These are phyloP conservation scores for Psilocybe cubensis DNA, from an alignment of 768 basidiomycete species.

Conservation along the genomic window DNA sequence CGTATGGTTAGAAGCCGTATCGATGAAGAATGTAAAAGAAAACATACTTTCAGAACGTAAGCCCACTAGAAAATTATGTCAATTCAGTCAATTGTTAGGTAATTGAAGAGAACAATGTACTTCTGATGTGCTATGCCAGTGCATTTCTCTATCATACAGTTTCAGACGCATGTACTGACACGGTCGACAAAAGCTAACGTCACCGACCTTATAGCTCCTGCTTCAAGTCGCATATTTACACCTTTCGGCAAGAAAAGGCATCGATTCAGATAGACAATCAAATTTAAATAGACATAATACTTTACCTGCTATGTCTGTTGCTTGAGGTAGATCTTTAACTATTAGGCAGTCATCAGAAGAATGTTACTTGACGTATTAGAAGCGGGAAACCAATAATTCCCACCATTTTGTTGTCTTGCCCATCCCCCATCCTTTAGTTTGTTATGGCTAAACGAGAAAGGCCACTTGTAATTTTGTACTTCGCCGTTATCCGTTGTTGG, in stretches of 20 bases:
- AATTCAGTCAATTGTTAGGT: neutral
- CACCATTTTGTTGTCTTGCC: constrained; percentile 67
- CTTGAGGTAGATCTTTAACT: constrained; percentile 53
- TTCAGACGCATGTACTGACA: neutral
- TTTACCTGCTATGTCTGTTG: constrained; percentile 42
- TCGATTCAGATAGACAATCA: neutral
- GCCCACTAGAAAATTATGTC: constrained; percentile 42
- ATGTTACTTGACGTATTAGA: neutral
- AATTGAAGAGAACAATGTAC: constrained; percentile 20
- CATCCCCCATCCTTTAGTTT: constrained; percentile 66
- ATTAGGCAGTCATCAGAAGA: neutral
- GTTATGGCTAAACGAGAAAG: constrained; percentile 63
- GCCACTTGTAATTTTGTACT: constrained; percentile 65
- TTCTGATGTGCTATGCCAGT: constrained; percentile 60
- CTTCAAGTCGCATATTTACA: constrained; percentile 60
- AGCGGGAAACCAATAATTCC: too few relatives aligned
- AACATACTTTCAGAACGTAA: constrained; percentile 47
- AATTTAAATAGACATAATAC: neutral
- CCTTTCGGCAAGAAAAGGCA: constrained; percentile 30
- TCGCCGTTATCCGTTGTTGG: constrained; percentile 64
- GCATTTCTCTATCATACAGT: constrained; percentile 45
- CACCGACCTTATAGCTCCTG: constrained; percentile 51
- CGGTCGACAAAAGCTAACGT: neutral
- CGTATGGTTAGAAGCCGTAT: constrained; percentile 4
- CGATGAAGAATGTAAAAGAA: neutral